Conservation (phyloP, 169 alveolate species). For the Amoebophrya sp. region DNA sequence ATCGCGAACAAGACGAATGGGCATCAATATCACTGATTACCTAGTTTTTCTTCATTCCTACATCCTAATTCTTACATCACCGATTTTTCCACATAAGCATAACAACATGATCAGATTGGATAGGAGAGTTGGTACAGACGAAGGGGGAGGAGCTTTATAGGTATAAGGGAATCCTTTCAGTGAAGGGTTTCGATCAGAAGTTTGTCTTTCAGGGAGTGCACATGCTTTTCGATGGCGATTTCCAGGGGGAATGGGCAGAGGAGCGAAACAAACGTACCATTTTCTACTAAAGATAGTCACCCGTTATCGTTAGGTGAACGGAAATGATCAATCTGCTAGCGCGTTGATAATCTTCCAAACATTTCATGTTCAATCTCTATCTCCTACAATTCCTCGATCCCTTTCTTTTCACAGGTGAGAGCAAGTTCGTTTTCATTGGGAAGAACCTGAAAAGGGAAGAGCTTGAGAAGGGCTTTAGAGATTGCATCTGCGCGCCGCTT, state of each 20-base stretch:
- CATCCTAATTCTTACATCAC: too few relatives aligned
- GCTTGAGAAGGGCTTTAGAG: conserved; percentile 28
- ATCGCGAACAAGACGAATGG: too few relatives aligned
- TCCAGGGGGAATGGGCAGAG: conserved; percentile 8
- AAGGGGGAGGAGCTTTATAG: conserved; percentile 38
- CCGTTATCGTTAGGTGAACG: background rate
- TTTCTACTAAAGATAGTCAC: background rate
- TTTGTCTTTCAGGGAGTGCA: conserved; percentile 47
- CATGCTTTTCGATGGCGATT: conserved; percentile 37
- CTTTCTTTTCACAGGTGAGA: background rate
- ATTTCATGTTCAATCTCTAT: background rate
- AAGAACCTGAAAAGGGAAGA: conserved; percentile 25
- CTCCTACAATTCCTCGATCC: background rate
- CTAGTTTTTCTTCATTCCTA: too few relatives aligned
- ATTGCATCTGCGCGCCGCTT: conserved; percentile 22
- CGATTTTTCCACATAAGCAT: too few relatives aligned
- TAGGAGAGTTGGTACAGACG: conserved; percentile 24
- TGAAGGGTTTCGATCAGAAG: conserved; percentile 41
- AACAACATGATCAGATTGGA: too few relatives aligned
- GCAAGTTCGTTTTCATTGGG: conserved; percentile 45
- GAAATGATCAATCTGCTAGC: background rate
- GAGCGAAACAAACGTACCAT: background rate
- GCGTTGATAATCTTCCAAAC: background rate
- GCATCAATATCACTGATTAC: too few relatives aligned
- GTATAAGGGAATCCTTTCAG: conserved; percentile 43